Evolutionary conservation across 306 rosid species (phyloP).

Genomic region (Chamaecrista fasciculata): DNA sequence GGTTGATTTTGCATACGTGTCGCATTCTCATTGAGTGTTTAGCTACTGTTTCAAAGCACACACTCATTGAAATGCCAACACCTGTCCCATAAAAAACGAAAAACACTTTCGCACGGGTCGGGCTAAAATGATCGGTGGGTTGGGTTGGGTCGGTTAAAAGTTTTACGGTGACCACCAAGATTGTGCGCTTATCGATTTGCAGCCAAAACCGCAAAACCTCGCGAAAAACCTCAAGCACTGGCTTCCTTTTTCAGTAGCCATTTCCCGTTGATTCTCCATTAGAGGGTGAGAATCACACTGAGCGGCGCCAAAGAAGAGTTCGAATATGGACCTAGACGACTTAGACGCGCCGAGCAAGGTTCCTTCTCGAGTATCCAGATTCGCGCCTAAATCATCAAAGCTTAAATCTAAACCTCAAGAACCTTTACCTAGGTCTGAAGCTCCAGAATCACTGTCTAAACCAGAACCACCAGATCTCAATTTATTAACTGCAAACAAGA

Average conservation of each 20-base stretch:
- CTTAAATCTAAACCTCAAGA: conserved; percentile 44
- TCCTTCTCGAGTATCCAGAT: conserved; percentile 55
- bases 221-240: not conserved
- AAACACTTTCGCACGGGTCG: too few species aligned
- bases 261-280: conserved; percentile 6
- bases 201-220: not conserved
- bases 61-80: too few species aligned
- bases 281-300: not conserved
- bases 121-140: too few species aligned
- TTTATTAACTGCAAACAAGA: conserved; percentile 26
- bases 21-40: too few species aligned
- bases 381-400: conserved; percentile 69
- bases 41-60: too few species aligned
- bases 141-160: too few species aligned
- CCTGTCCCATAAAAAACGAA: too few species aligned
- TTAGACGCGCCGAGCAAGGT: conserved; percentile 45
- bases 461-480: conserved; percentile 35
- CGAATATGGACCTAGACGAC: conserved; percentile 80
- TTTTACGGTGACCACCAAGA: too few species aligned
- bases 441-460: conserved; percentile 29
- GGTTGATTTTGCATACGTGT: too few species aligned
- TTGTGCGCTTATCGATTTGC: too few species aligned
- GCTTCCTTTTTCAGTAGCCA: not conserved
- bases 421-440: conserved; percentile 30
- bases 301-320: not conserved